Base-by-base conservation (phyloP, 2,329 filamentous ascomycete genomes). In the Trichoderma sp. region DNA sequence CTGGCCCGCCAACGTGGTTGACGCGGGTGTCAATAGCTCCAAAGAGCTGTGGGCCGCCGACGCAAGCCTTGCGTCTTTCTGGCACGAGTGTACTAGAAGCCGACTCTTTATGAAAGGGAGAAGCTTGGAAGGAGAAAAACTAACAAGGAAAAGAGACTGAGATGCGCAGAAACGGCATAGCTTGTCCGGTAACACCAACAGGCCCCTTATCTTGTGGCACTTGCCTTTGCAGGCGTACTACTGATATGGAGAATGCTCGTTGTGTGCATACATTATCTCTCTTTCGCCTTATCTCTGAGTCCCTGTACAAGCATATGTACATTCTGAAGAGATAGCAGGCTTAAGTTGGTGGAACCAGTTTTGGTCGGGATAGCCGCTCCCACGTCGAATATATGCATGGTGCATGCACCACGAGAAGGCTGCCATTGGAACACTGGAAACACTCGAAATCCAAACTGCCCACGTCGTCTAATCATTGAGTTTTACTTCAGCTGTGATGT, bases 1-100 rank as follows among this genome's bases (percentile, higher is more conserved):
- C 60, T 56, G 33, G 60, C 43, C 31, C 53, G 24, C n/a, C 53
- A 60, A 31, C 60, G 43, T 64, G 68, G 60, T 59, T 53, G 40
- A 62, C 57, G 47, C 58, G 33, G 57, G 13, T 61, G 52, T 64
- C 52, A 43, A 55, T 60, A 60, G 60, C 64, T 65, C 43, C 43
- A 57, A 43, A 57, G 24, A 31, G 43, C 33, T 43, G 68, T 59
- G 60, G 47, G 68, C 55, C 43, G n/a, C 60, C 37, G 24, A 52
- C 19, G 19, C 11, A 49, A 40, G 52, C n/a, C 27, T 56, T 56
- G 49, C 52, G 56, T 56, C 33, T 56, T 64, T 19, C 49, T 35
- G 19, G 49, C 24, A 56, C 61, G 19, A 49, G 8, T 49, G 47
- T 24, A 24, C 10, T 4, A 40, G 37, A 8, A 40, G 29, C 60